phyloP scores from a whole-genome alignment of 352 stramenopile genomes.

The Thraustotheca clavata region DNA sequence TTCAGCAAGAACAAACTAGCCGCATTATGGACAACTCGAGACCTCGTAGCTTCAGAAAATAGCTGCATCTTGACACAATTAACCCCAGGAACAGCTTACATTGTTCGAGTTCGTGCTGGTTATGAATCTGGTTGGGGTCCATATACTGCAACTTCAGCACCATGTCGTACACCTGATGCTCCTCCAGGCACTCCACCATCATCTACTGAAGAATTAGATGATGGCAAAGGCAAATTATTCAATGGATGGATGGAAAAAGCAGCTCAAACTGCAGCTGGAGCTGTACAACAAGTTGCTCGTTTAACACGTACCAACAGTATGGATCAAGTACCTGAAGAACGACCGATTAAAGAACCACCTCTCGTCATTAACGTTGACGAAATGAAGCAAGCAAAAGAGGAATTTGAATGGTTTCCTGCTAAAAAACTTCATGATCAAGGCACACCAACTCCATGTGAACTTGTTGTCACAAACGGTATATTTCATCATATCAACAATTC shows the following conservation, averaged over 20 bases:
- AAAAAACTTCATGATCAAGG: slow-evolving; percentile 22
- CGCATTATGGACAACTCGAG: slow-evolving; percentile 69
- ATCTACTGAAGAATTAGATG: neutral
- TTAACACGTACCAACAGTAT: slow-evolving; percentile 1
- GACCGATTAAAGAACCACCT: neutral
- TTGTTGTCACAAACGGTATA: slow-evolving; percentile 56
- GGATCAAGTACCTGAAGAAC: slow-evolving; percentile 4
- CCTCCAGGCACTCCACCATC: slow-evolving; percentile 34
- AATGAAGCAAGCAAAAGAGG: slow-evolving; percentile 15
- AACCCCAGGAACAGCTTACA: slow-evolving; percentile 46
- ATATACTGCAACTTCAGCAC: slow-evolving; percentile 59
- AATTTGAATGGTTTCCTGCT: slow-evolving; percentile 14
- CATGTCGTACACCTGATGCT: slow-evolving; percentile 25
- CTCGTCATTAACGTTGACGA: slow-evolving; percentile 18
- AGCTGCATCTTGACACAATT: slow-evolving; percentile 51
- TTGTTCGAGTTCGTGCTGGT: slow-evolving; percentile 61
- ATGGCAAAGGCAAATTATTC: slow-evolving; percentile 16
- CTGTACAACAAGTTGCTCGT: slow-evolving; percentile 9
- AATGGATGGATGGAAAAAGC: slow-evolving; percentile 13
- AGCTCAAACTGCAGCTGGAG: slow-evolving; percentile 8
- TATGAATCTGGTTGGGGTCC: slow-evolving; percentile 53
- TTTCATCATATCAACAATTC: slow-evolving; percentile 23
- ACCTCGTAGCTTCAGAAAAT: slow-evolving; percentile 45
- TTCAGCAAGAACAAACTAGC: slow-evolving; percentile 70
- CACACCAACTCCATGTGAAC: slow-evolving; percentile 44